Conservation (phyloP, 2,329 filamentous ascomycete genomes). For the Cladosporium sphaerospermum region DNA sequence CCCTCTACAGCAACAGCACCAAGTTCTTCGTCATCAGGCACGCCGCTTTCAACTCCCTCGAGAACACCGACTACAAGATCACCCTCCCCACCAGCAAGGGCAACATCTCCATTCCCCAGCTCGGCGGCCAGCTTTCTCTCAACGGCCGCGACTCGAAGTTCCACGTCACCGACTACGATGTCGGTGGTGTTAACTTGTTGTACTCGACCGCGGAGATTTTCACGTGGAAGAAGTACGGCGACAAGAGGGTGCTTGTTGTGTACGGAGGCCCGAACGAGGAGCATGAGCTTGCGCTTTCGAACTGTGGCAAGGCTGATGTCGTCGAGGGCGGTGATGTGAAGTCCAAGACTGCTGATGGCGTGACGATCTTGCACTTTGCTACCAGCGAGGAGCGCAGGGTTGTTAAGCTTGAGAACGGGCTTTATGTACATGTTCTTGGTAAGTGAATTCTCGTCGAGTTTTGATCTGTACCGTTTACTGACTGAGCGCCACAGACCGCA, state of each 20-base stretch:
- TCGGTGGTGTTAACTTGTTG: slow-evolving; percentile 53
- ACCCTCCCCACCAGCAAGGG: slow-evolving; percentile 56
- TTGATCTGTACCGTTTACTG: slow-evolving; percentile 6
- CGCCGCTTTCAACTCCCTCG: slow-evolving; percentile 54
- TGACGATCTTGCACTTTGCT: slow-evolving; percentile 49
- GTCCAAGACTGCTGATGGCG: slow-evolving; percentile 34
- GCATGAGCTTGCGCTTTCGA: slow-evolving; percentile 54
- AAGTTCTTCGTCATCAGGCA: slow-evolving; percentile 63
- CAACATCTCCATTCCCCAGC: slow-evolving; percentile 52
- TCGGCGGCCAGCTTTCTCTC: slow-evolving; percentile 51
- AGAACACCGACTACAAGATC: slow-evolving; percentile 56
- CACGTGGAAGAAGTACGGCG: slow-evolving; percentile 59
- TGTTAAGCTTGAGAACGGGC: slow-evolving; percentile 42
- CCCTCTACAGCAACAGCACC: slow-evolving; percentile 48
- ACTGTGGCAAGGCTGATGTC: slow-evolving; percentile 30
- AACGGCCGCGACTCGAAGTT: slow-evolving; percentile 61
- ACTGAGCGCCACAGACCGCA: slow-evolving; percentile 45
- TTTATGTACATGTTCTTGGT: slow-evolving; percentile 54
- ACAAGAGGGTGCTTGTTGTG: slow-evolving; percentile 55
- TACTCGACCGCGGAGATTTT: slow-evolving; percentile 67
- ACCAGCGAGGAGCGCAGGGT: slow-evolving; percentile 49
- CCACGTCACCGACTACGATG: slow-evolving; percentile 60
- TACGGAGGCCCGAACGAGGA: slow-evolving; percentile 58
- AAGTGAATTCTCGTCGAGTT: slow-evolving; percentile 18
- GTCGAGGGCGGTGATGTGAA: slow-evolving; percentile 38